phyloP scores from a whole-genome alignment of 371 early-diverging fungal species.

The Rhizopus arrhizus region DNA sequence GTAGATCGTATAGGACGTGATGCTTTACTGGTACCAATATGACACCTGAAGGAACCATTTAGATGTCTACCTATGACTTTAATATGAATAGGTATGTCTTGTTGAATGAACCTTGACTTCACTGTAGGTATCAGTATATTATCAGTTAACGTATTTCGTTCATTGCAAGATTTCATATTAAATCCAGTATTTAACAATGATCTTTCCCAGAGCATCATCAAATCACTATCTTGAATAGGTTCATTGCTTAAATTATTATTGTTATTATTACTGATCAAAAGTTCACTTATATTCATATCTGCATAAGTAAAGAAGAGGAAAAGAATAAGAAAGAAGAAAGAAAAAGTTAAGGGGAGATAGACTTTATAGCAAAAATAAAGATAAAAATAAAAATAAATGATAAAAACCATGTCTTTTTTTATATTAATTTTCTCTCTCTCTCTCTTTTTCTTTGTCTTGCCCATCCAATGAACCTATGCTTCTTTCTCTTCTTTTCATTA shows the following conservation, averaged over 20 bases:
- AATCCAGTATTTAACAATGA: constrained; percentile 30
- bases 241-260: neutral
- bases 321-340: neutral
- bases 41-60: constrained; percentile 49
- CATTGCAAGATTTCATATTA: constrained; percentile 15
- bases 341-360: neutral
- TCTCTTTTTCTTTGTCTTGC: neutral
- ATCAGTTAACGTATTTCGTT: constrained; percentile 41
- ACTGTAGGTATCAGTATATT: constrained; percentile 20
- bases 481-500: neutral
- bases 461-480: neutral
- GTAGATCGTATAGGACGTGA: constrained; percentile 44
- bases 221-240: constrained; percentile 18
- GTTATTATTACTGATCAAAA: constrained; percentile 7
- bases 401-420: neutral
- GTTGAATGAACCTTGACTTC: constrained; percentile 6
- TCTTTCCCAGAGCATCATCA: constrained; percentile 32
- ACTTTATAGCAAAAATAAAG: constrained; percentile 1
- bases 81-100: constrained; percentile 42
- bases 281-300: constrained; percentile 21
- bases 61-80: constrained; percentile 50
- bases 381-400: neutral
- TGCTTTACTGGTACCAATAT: constrained; percentile 49
- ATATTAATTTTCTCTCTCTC: too few species aligned
- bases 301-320: constrained; percentile 1